Percentiles rank a stretch among this genome's conserved stretches.
Conservation (phyloP, 2,329 filamentous ascomycete genomes). For the Orbilia oligospora region DNA sequence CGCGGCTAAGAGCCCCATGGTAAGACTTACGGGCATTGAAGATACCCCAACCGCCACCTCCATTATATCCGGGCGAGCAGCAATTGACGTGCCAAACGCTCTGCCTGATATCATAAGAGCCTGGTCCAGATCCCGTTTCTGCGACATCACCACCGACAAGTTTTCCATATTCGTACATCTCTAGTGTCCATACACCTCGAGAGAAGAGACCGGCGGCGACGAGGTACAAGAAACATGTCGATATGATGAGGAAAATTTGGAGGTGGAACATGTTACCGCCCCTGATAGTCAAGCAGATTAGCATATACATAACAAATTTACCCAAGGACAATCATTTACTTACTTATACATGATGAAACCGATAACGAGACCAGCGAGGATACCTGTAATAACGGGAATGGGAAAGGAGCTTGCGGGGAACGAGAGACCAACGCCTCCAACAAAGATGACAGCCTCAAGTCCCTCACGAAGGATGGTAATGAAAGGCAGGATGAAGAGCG, state of each 20-base stretch:
- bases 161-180: slow-evolving; percentile 78
- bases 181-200: slow-evolving; percentile 80
- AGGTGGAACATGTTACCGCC: slow-evolving; percentile 77
- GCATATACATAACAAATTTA: slow-evolving; percentile 41
- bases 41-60: slow-evolving; percentile 85
- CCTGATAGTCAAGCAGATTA: slow-evolving; percentile 36
- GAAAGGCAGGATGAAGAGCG: slow-evolving; percentile 88
- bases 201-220: slow-evolving; percentile 87
- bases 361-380: slow-evolving; percentile 76
- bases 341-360: slow-evolving; percentile 85
- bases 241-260: slow-evolving; percentile 84
- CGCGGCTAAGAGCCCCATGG: background rate
- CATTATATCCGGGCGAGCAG: slow-evolving; percentile 80
- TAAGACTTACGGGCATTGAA: slow-evolving; percentile 76
- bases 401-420: slow-evolving; percentile 83
- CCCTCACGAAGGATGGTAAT: slow-evolving; percentile 89
- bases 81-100: slow-evolving; percentile 90
- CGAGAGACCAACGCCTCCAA: slow-evolving; percentile 84
- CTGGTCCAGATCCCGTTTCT: slow-evolving; percentile 77
- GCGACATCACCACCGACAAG: slow-evolving; percentile 74
- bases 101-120: slow-evolving; percentile 82
- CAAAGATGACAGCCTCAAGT: slow-evolving; percentile 87
- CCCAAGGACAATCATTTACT: slow-evolving; percentile 65
- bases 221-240: slow-evolving; percentile 86
- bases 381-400: slow-evolving; percentile 79